Evolutionary conservation across 495 filamentous ascomycete genomes (phyloP).

Genomic region (Hypomontagnella submonticulosa): DNA sequence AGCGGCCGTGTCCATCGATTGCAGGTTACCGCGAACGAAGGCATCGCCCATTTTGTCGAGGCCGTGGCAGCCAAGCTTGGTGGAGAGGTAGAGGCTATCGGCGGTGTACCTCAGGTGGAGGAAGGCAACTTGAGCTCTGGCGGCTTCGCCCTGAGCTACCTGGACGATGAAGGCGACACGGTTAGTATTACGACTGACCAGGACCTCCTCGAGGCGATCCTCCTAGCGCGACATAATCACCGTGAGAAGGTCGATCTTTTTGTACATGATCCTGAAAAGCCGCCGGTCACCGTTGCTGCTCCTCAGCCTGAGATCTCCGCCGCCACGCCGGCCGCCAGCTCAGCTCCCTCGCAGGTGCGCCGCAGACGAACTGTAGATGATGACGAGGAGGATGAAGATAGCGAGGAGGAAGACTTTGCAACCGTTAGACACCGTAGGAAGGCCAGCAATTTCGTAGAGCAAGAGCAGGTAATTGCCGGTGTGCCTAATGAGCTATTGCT

Average conservation of each 20-base stretch:
- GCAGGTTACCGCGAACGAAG: conserved; percentile 81
- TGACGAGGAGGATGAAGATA: conserved; percentile 64
- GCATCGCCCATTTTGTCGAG: conserved; percentile 82
- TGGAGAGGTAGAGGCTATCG: conserved; percentile 84
- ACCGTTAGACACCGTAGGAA: conserved; percentile 55
- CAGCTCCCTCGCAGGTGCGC: conserved; percentile 66
- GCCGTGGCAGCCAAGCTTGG: conserved; percentile 89
- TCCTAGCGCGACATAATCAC: conserved; percentile 76
- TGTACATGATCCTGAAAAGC: conserved; percentile 91
- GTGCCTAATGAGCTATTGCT: conserved; percentile 95
- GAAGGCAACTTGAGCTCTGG: conserved; percentile 80
- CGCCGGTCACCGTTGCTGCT: conserved; percentile 73
- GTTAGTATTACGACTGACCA: conserved; percentile 97
- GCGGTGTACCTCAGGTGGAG: conserved; percentile 77
- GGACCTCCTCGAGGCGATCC: conserved; percentile 90
- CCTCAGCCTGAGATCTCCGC: conserved; percentile 70
- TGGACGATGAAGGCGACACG: conserved; percentile 97
- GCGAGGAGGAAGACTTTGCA: conserved; percentile 69
- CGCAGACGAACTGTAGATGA: conserved; percentile 60
- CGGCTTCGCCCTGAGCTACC: conserved; percentile 95
- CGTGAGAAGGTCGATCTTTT: conserved; percentile 97
- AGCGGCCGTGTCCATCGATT: conserved; percentile 94
- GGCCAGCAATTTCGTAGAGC: conserved; percentile 51
- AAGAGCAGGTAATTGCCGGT: conserved; percentile 84
- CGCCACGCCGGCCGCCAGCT: conserved; percentile 60